phyloP scores from a whole-genome alignment of 345 rosid species.

The Adansonia digitata region DNA sequence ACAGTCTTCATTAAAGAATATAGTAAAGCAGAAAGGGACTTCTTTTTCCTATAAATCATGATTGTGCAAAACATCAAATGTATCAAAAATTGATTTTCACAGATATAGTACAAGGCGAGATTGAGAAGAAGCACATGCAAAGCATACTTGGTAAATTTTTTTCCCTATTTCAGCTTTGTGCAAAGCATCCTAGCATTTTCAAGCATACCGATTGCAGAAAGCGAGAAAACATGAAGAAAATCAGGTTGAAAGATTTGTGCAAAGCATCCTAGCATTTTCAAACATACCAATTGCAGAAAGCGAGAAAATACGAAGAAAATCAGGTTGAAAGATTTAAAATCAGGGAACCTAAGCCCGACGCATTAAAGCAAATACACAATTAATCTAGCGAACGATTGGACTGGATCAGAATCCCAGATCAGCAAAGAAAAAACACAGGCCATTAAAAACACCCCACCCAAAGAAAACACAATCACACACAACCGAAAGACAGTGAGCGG shows the following conservation, averaged over 20 bases:
- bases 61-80: not conserved
- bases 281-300: not conserved
- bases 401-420: not conserved
- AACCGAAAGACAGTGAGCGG: not conserved
- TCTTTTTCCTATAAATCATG: not conserved
- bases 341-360: slow-evolving; percentile 21
- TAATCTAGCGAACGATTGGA: not conserved
- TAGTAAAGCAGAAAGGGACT: not conserved
- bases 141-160: not conserved
- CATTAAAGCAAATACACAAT: not conserved
- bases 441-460: not conserved
- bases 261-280: not conserved
- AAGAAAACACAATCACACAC: too few species aligned
- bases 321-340: not conserved
- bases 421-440: not conserved
- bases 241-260: not conserved
- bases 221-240: not conserved
- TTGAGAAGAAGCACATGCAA: not conserved
- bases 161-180: not conserved
- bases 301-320: not conserved
- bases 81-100: not conserved
- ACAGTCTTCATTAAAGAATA: not conserved
- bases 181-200: not conserved
- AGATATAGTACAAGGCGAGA: not conserved
- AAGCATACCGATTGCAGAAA: not conserved